Evolutionary conservation across 345 rosid genomes (phyloP).

Genomic region (Iberis pinnata): DNA sequence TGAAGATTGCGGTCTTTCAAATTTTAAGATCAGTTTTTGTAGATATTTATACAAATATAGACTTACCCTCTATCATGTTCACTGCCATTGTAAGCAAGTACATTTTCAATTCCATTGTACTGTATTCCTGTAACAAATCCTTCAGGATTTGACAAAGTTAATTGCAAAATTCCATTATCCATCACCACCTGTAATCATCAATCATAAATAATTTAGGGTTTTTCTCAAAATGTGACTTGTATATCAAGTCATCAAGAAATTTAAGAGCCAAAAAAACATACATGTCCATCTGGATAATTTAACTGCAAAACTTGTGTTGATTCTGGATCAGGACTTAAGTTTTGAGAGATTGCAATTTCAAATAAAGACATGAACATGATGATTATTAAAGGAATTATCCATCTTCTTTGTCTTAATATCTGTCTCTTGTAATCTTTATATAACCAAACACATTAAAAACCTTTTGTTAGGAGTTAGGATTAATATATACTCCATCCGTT

Average conservation of each 20-base stretch:
- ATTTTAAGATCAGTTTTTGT: no score
- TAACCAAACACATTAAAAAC: slow-evolving; percentile 11
- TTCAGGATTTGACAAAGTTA: slow-evolving; percentile 64
- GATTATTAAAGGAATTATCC: slow-evolving; percentile 6
- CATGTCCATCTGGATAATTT: slow-evolving; percentile 26
- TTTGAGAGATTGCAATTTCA: slow-evolving; percentile 15
- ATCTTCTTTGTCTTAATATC: slow-evolving; percentile 13
- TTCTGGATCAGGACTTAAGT: slow-evolving; percentile 18
- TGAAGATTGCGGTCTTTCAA: no score
- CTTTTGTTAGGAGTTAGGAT: slow-evolving; percentile 13
- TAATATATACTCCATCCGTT: no score
- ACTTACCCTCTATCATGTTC: slow-evolving; percentile 75
- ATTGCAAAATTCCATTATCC: slow-evolving; percentile 68
- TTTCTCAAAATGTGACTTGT: slow-evolving; percentile 17
- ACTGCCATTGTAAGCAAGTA: slow-evolving; percentile 57
- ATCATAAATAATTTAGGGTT: slow-evolving; percentile 9
- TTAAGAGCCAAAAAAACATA: slow-evolving; percentile 1
- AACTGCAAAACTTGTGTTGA: slow-evolving; percentile 21
- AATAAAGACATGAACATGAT: slow-evolving; percentile 20
- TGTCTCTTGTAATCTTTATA: slow-evolving; percentile 14
- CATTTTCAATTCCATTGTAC: slow-evolving; percentile 59
- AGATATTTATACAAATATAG: neutral
- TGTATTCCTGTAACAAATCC: slow-evolving; percentile 61
- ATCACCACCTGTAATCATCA: slow-evolving; percentile 53
- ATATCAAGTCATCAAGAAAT: neutral